Base-by-base conservation (phyloP, 2,329 filamentous ascomycete species). In the Cordyceps farinosa region DNA sequence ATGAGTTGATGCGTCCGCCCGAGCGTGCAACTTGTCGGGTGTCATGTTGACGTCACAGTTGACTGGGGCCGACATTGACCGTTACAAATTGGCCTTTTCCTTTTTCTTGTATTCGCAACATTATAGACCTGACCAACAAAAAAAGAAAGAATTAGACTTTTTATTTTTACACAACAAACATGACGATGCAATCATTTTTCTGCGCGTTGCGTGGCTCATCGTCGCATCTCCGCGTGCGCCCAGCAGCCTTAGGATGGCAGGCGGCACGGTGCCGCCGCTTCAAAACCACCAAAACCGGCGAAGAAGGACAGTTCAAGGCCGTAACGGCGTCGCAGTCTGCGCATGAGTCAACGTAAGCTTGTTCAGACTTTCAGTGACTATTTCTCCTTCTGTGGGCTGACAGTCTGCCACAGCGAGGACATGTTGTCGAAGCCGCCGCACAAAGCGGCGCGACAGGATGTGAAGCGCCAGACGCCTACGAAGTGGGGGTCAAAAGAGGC, bases 251-350 rank as follows among this genome's bases (percentile, higher is more conserved):
- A 22, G 22, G 22, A 22, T 22, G 22, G 22, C 22, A 22, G 22
- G 22, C 22, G 22, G 22, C 22, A 22, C 22, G 22, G 22, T 22
- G 22, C 22, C 17, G 38, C 11, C 54, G 54, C 54, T 57, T 47
- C 54, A 57, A 57, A n/a, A 47, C 40, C 5, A 22, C 40, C 30
- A 57, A 57, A 10, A n/a, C 15, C 17, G 54, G 54, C 29, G 54
- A 57, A 40, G 54, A 57, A 30, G 54, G 54, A 36, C 54, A 57
- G 29, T 57, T 57, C 30, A 47, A 57, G 29, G 54, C 54, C 3
- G 54, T 57, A 15, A 29, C 54, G 42, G 54, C 54, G 9, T 57
- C 54, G 7, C 54, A 57, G 32, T 57, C 54, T 17, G 5, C 7
- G n/a, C 54, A 57, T 36, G 54, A 57, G 32, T 42, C 54, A 17